Conservation (phyloP, 768 basidiomycete species). For the Strobilomyces dryophilus region DNA sequence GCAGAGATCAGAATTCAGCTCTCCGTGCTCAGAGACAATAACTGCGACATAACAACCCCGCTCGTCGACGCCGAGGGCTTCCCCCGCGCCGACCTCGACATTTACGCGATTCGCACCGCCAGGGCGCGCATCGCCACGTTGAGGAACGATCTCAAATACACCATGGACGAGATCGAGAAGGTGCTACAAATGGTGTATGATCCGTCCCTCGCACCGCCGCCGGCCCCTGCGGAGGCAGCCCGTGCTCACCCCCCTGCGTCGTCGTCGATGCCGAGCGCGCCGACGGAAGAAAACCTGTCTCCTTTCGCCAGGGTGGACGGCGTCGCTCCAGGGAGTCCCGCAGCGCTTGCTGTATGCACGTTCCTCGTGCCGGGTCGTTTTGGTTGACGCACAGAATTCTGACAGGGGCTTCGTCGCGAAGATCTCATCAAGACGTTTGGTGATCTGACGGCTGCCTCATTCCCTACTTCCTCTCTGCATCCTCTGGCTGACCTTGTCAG, state of each 20-base stretch:
- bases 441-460: slow-evolving; percentile 48
- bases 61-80: slow-evolving; percentile 87
- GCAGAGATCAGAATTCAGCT: slow-evolving; percentile 60
- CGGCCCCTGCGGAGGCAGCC: slow-evolving; percentile 6
- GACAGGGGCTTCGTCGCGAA: slow-evolving; percentile 61
- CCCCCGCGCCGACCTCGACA: slow-evolving; percentile 81
- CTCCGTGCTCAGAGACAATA: slow-evolving; percentile 59
- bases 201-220: slow-evolving; percentile 24
- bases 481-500: slow-evolving; percentile 71
- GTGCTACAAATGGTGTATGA: slow-evolving; percentile 70
- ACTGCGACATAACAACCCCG: slow-evolving; percentile 62
- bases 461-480: slow-evolving; percentile 53
- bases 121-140: slow-evolving; percentile 76
- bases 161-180: slow-evolving; percentile 64
- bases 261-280: slow-evolving; percentile 20
- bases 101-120: slow-evolving; percentile 73
- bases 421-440: slow-evolving; percentile 79
- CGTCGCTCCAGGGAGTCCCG: slow-evolving; percentile 79
- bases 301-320: slow-evolving; percentile 83
- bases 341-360: slow-evolving; percentile 67
- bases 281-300: slow-evolving; percentile 11
- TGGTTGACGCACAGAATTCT: not conserved
- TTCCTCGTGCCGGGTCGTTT: not conserved
- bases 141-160: slow-evolving; percentile 66
- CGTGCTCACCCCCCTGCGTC: slow-evolving; percentile 15